Base-by-base conservation (phyloP, 2,329 filamentous ascomycete species). In the Colletotrichum cuscutae region DNA sequence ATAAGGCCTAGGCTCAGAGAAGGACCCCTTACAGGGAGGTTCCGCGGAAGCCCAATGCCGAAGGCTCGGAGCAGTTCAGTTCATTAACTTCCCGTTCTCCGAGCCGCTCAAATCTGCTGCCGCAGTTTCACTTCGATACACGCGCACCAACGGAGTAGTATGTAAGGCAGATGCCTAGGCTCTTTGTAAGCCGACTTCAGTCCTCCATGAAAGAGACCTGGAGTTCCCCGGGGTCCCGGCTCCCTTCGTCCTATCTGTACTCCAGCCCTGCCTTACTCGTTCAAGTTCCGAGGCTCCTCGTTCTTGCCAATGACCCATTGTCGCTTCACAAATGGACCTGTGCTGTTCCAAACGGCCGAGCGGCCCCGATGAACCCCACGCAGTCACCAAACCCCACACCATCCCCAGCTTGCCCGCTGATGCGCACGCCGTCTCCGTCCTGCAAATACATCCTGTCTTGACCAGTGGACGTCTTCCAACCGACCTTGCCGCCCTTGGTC, bases 361-460 rank as follows among this genome's bases (percentile, higher is more conserved):
- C 68, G 28, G 70, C 49, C 24, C 37, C 66, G 46, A 75, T 54
- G 35, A 66, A 64, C 1, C 83, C 83, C 1, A 76, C 61, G 42
- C 81, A 83, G 8, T 84, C 81, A 0, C 82, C 82, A 68, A 84
- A 84, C 0, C 82, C 82, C 67, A 84, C 88, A 15, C 82, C 81
- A 77, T 54, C 84, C 82, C 77, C 86, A 76, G 30, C 82, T 77
- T 72, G 85, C 79, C 54, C 82, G 63, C 78, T 82, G 52, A 84
- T 78, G 22, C 80, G 75, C 49, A 84, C 77, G n/a, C 77, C 78
- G 69, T 85, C 84, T 0, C 83, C 83, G 70, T 86, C 84, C 53
- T 82, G 76, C 3, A 86, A 75, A 67, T 79, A 85, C 0, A 76
- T 76, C 19, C 81, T 79, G 66, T 79, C 77, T 24, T 77, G 76